These are phyloP conservation scores for Serendipita sp. DNA, from an alignment of 768 basidiomycete species.

Conservation along the genomic window DNA sequence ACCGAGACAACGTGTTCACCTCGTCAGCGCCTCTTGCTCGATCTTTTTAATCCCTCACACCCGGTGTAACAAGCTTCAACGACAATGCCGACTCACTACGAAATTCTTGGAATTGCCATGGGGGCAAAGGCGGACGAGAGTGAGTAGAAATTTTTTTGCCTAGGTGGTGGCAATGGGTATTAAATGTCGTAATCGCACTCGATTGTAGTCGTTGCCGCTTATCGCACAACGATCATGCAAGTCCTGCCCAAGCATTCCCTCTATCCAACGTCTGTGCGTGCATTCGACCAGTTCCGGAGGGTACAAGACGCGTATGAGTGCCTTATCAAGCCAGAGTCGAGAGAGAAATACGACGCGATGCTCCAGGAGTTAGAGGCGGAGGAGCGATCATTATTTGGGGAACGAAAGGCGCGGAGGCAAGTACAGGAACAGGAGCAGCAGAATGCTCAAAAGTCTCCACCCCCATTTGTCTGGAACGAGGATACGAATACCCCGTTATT, in stretches of 20 bases:
- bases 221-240: not conserved
- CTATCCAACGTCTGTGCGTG: not conserved
- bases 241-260: not conserved
- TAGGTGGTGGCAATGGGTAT: not conserved
- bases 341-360: conserved; percentile 1
- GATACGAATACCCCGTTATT: not conserved
- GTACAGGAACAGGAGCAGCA: not conserved
- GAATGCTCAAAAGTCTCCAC: not conserved
- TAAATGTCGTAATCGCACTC: not conserved
- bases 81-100: not conserved
- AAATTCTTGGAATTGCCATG: conserved; percentile 2
- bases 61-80: not conserved
- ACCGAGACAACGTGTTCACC: not conserved
- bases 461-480: conserved; percentile 3
- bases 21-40: not conserved
- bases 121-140: not conserved
- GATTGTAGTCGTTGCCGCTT: not conserved
- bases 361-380: not conserved
- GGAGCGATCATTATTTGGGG: not conserved
- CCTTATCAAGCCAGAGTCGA: not conserved
- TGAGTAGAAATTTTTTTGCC: not conserved
- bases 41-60: not conserved
- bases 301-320: not conserved
- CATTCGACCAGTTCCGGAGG: not conserved
- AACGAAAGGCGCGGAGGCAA: not conserved